Conservation (phyloP, 1,284 basidiomycete genomes). For the Trametes polyzona region DNA sequence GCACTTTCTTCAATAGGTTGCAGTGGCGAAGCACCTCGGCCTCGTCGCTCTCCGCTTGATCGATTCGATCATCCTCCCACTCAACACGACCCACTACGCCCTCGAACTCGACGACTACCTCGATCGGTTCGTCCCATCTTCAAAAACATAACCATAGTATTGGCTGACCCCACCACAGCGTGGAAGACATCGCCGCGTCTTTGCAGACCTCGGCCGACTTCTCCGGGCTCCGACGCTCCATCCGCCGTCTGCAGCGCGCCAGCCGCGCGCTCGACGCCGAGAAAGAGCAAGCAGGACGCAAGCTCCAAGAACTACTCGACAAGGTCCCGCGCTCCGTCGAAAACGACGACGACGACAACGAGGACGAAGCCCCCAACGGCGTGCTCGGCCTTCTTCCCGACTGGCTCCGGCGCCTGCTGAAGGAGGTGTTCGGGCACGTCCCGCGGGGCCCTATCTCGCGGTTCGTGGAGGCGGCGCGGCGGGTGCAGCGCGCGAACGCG, state of each 20-base stretch:
- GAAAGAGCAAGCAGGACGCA: slow-evolving; percentile 43
- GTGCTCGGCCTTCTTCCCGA: slow-evolving; percentile 19
- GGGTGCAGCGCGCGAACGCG: slow-evolving; percentile 70
- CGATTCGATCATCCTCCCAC: slow-evolving; percentile 60
- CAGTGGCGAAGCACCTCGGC: slow-evolving; percentile 71
- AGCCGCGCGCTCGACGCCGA: slow-evolving; percentile 60
- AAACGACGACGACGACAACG: background rate
- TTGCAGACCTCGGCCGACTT: slow-evolving; percentile 24
- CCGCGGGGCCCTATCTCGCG: slow-evolving; percentile 18
- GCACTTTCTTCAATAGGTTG: slow-evolving; percentile 44
- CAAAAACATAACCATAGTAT: background rate
- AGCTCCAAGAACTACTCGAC: slow-evolving; percentile 37
- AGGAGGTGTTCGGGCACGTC: slow-evolving; percentile 19
- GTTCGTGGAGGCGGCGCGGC: slow-evolving; percentile 63
- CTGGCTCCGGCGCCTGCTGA: slow-evolving; percentile 27
- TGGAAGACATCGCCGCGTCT: slow-evolving; percentile 34
- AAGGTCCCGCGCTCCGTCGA: slow-evolving; percentile 31
- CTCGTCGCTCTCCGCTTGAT: slow-evolving; percentile 63
- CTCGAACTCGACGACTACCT: slow-evolving; percentile 53
- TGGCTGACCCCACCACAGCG: slow-evolving; percentile 24
- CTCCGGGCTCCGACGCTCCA: slow-evolving; percentile 48
- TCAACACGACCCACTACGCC: slow-evolving; percentile 78
- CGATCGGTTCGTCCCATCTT: slow-evolving; percentile 41
- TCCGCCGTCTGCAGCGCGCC: slow-evolving; percentile 52
- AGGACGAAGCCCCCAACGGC: too few relatives aligned